phyloP scores from a whole-genome alignment of 345 rosid genomes.

The Gossypium bickii region DNA sequence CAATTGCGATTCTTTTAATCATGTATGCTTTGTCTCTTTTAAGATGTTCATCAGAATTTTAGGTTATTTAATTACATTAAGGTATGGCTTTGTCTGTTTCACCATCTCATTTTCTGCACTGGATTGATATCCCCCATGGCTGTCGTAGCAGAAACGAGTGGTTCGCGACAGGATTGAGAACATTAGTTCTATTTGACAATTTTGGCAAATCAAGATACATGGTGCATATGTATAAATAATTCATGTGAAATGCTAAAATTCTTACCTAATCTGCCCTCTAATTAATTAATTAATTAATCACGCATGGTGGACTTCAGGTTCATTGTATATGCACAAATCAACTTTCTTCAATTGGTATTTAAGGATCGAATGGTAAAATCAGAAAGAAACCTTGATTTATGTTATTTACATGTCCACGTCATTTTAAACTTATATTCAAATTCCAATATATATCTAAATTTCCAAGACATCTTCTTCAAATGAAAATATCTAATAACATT shows the following conservation, averaged over 20 bases:
- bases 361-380: neutral
- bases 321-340: neutral
- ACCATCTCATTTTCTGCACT: neutral
- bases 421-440: no score
- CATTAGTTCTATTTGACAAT: neutral
- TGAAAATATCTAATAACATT: no score
- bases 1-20: neutral
- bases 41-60: neutral
- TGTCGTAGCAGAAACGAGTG: neutral
- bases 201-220: neutral
- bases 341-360: neutral
- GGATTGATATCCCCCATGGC: neutral
- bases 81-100: neutral
- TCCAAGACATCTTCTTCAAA: no score
- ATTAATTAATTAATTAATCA: neutral
- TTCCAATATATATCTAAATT: no score
- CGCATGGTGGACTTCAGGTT: neutral
- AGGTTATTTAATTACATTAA: conserved; percentile 4
- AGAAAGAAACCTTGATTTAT: neutral
- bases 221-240: neutral
- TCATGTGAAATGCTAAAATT: neutral
- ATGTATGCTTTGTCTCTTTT: no score
- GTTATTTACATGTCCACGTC: neutral
- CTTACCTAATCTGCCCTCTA: neutral
- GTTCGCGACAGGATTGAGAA: neutral